These are phyloP conservation scores for Hypoxylon sp. DNA, from an alignment of 2,329 filamentous ascomycete genomes.

Conservation along the genomic window DNA sequence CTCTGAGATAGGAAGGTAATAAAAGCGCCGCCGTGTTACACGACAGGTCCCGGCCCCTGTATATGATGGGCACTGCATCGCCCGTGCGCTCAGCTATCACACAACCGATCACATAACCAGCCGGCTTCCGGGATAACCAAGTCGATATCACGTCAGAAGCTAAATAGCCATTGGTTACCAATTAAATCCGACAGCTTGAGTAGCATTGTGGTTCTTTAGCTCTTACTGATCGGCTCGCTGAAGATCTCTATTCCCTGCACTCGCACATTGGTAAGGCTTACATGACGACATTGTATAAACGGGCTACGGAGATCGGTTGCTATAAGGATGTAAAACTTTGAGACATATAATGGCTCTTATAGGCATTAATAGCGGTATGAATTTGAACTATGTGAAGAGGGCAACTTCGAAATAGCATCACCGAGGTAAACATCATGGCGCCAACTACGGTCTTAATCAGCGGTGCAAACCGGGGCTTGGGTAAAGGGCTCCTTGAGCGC, in stretches of 20 bases:
- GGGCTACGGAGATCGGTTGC: neutral
- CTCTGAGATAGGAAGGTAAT: neutral
- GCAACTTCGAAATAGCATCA: neutral
- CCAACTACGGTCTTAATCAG: conserved; percentile 55
- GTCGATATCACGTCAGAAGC: conserved; percentile 6
- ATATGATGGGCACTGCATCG: neutral
- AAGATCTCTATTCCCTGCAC: conserved; percentile 1
- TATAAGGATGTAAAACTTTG: neutral
- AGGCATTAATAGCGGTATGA: neutral
- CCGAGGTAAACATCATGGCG: conserved; percentile 11
- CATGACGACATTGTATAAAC: conserved; percentile 7
- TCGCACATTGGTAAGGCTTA: neutral
- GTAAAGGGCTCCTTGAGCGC: conserved; percentile 54
- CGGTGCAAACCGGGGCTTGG: conserved; percentile 59
- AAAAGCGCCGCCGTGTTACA: conserved; percentile 12
- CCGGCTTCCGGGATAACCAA: conserved; percentile 8
- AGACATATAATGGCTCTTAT: neutral
- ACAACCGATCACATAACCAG: conserved; percentile 2
- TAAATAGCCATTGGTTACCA: conserved; percentile 5
- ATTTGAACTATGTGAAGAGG: neutral
- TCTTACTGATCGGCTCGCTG: conserved; percentile 8
- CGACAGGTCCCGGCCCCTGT: conserved; percentile 1
- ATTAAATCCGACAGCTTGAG: neutral
- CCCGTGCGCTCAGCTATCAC: neutral
- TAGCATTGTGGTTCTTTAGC: conserved; percentile 6